phyloP scores from a whole-genome alignment of 257 asterid genomes.

The Gentiana dahurica region DNA sequence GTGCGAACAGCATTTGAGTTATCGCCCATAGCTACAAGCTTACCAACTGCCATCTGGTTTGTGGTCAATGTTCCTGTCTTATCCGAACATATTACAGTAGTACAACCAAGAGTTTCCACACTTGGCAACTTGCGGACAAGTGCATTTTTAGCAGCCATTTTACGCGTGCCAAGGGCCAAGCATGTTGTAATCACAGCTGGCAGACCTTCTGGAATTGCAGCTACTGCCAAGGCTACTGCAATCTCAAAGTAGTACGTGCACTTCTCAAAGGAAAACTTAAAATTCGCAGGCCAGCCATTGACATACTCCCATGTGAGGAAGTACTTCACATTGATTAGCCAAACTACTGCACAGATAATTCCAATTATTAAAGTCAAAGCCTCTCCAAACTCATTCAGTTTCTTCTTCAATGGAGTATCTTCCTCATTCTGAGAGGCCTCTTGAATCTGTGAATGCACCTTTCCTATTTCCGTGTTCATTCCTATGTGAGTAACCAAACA shows the following conservation, averaged over 20 bases:
- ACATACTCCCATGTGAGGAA: conserved; percentile 90
- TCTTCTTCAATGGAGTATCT: conserved; percentile 97
- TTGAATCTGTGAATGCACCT: conserved; percentile 88
- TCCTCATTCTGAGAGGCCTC: conserved; percentile 89
- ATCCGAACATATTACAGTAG: conserved; percentile 97
- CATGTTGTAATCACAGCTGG: conserved; percentile 98
- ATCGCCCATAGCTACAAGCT: conserved; percentile 76
- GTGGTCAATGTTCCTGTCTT: conserved; percentile 97
- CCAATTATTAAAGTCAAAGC: conserved; percentile 78
- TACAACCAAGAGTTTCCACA: conserved; percentile 99
- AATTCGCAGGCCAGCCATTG: conserved; percentile 93
- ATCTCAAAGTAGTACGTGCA: conserved; percentile 98
- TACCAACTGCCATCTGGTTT: conserved; percentile 94
- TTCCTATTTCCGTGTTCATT: conserved; percentile 90
- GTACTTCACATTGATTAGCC: conserved; percentile 92
- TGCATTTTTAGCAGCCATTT: conserved; percentile 99
- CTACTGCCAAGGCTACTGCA: conserved; percentile 98
- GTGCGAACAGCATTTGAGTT: conserved; percentile 35
- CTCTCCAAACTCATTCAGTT: conserved; percentile 96
- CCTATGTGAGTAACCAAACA: conserved; percentile 87
- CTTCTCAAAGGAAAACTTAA: conserved; percentile 94
- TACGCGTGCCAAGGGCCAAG: conserved; percentile 97
- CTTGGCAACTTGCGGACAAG: conserved; percentile 99
- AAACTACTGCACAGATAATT: conserved; percentile 72
- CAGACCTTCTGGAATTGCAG: conserved; percentile 98